A percentile compares a stretch with the other conserved stretches of the same genome.
Evolutionary conservation across 345 rosid genomes (phyloP).

Genomic region (Angophora floribunda): DNA sequence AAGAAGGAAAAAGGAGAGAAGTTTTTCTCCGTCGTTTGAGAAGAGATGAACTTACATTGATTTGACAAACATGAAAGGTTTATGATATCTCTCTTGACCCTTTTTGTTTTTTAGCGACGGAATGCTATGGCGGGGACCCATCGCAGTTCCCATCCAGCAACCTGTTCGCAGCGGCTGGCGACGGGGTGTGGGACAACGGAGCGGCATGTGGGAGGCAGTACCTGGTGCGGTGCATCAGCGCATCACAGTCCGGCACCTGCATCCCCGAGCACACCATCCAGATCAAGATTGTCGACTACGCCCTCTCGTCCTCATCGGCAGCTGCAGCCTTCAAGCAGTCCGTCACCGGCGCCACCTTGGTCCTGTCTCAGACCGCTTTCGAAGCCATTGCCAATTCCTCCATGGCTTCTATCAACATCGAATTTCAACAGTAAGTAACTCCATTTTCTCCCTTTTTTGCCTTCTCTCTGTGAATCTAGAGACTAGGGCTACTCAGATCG

Average conservation of each 20-base stretch:
- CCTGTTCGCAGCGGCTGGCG: conserved; percentile 60
- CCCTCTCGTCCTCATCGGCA: background rate
- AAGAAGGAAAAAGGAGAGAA: background rate
- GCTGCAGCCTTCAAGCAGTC: conserved; percentile 3
- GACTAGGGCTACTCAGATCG: background rate
- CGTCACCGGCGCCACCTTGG: conserved; percentile 20
- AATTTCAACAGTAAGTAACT: conserved; percentile 36
- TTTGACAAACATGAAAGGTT: background rate
- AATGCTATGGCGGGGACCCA: conserved; percentile 24
- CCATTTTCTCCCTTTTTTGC: background rate
- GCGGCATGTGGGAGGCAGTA: conserved; percentile 61
- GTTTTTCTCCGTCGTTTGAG: background rate
- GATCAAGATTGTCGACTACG: conserved; percentile 41
- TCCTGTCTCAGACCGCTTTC: conserved; percentile 42
- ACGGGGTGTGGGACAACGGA: conserved; percentile 63
- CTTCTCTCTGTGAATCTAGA: background rate
- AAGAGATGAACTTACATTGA: background rate
- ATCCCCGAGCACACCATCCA: conserved; percentile 22
- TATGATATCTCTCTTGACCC: background rate
- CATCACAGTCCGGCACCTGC: conserved; percentile 19
- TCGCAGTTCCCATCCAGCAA: conserved; percentile 48
- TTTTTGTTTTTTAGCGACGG: conserved; percentile 19
- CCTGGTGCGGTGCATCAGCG: conserved; percentile 50
- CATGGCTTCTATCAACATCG: conserved; percentile 25
- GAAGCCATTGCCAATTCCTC: conserved; percentile 20